Percentiles rank a stretch among this genome's conserved stretches.
These are phyloP conservation scores for Apiospora pterosperma DNA, from an alignment of 2,329 filamentous ascomycete genomes.

Conservation along the genomic window DNA sequence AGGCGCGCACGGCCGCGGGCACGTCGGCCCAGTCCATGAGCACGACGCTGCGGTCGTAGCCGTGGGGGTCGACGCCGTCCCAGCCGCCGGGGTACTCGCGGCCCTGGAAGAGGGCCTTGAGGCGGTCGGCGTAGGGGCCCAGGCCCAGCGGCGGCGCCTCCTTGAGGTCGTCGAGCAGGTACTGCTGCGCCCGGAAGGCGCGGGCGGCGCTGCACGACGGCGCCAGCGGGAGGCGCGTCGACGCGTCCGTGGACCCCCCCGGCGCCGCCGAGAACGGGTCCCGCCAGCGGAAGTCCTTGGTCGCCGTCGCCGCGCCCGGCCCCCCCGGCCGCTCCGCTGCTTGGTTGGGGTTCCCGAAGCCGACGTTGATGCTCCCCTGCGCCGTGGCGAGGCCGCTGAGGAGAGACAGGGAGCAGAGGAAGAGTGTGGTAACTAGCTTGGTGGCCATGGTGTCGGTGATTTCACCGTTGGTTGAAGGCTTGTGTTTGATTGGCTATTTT, in stretches of 20 bases:
- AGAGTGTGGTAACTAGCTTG: neutral
- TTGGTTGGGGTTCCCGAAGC: neutral
- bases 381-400: neutral
- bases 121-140: constrained; percentile 33
- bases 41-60: constrained; percentile 43
- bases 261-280: constrained; percentile 32
- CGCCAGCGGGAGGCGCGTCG: constrained; percentile 19
- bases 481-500: neutral
- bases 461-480: neutral
- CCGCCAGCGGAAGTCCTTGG: constrained; percentile 34
- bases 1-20: constrained; percentile 40
- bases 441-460: neutral
- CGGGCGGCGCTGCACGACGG: constrained; percentile 30
- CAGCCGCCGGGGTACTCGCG: constrained; percentile 49
- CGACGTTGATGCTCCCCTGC: neutral
- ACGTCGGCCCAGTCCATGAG: constrained; percentile 43
- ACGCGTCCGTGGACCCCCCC: constrained; percentile 16
- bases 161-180: constrained; percentile 40
- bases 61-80: constrained; percentile 50
- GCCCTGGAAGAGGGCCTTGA: constrained; percentile 36
- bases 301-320: neutral
- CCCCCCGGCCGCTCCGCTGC: neutral
- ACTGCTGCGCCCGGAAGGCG: constrained; percentile 37
- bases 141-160: constrained; percentile 35
- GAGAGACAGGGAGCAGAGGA: neutral